Evolutionary conservation across 2,329 filamentous ascomycete species (phyloP), one percentile per base, ranked within the genome.

Genomic region (Arthrobotrys entomopaga): DNA sequence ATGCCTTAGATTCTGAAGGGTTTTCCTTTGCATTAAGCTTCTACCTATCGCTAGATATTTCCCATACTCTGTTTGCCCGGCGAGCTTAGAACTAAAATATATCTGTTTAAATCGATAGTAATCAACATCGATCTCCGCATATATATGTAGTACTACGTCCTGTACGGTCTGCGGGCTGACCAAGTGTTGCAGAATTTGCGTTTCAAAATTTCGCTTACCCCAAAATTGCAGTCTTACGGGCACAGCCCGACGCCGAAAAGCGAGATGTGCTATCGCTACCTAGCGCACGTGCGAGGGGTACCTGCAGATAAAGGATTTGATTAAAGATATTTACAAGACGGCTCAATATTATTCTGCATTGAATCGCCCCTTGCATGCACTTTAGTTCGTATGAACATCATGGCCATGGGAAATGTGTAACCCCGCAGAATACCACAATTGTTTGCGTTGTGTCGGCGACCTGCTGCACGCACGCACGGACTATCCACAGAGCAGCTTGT

Each of bases 151-250:
- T 10, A 34, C 29, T 34, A 10, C 10, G 6, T n/a, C n/a, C n/a
- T n/a, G n/a, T n/a, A n/a, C n/a, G n/a, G n/a, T 34, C 7, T 34
- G 29, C 29, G 29, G 29, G 48, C 48, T 50, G 48, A 50, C 48
- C n/a, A 20, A 24, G 48, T 50, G 48, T 50, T 50, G 48, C 48
- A 22, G 48, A 50, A 19, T 50, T 4, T 50, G 48, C 48, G 48
- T 50, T 50, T 50, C 48, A 50, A 13, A 24, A 7, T 20, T 50
- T 50, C 48, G 48, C 48, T 50, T 20, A 19, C 48, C 20, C 20
- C 20, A 2, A 50, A 19, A 6, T 46, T 46, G 13, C 42, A n/a
- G 42, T 46, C 42, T 46, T 15, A 46, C 42, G 1, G 42, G 42
- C 29, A 34, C 29, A 34, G 29, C 29, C 29, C 29, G 29, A 34